These are phyloP conservation scores for Venturia carpophila DNA, from an alignment of 2,329 filamentous ascomycete genomes.

Conservation along the genomic window DNA sequence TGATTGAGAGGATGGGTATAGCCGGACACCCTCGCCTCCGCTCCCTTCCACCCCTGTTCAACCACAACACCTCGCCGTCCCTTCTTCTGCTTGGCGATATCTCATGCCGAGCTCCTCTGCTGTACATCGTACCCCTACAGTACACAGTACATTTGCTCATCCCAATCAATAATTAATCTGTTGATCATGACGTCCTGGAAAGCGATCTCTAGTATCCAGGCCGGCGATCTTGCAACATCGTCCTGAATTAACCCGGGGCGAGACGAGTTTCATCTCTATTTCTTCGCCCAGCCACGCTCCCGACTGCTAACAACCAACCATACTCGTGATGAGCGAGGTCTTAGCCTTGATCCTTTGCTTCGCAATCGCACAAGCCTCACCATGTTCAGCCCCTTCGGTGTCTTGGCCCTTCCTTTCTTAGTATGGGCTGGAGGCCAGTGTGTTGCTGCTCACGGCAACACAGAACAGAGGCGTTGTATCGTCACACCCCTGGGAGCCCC, in stretches of 20 bases:
- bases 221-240: background rate
- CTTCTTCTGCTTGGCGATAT: no score
- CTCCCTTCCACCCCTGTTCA: no score
- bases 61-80: no score
- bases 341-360: background rate
- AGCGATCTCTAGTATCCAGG: background rate
- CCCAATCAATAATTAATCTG: no score
- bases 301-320: background rate
- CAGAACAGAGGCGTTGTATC: slow-evolving; percentile 27
- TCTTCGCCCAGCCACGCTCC: background rate
- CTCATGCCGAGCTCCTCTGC: no score
- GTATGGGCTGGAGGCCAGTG: background rate
- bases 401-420: background rate
- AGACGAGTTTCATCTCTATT: background rate
- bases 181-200: background rate
- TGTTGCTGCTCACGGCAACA: background rate
- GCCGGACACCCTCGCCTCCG: no score
- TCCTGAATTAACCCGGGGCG: background rate
- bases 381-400: background rate
- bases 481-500: slow-evolving; percentile 34
- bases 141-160: no score
- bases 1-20: no score
- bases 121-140: no score
- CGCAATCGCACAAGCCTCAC: background rate
- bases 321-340: background rate